Evolutionary conservation across 2,329 filamentous ascomycete genomes (phyloP).

Genomic region (Neobulgaria alba): DNA sequence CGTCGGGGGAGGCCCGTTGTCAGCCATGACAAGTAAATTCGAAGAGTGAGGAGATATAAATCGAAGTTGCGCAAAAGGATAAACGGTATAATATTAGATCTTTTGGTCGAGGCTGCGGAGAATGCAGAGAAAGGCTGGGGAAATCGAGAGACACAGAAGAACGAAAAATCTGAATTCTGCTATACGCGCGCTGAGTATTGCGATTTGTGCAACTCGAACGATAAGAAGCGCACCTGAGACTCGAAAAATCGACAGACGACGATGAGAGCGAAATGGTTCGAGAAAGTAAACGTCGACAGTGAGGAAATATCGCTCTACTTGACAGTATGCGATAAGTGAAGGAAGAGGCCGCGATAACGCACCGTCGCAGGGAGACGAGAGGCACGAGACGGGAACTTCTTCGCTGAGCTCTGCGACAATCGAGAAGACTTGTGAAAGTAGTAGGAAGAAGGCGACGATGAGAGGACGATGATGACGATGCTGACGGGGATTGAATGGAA

Average conservation of each 20-base stretch:
- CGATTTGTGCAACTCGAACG: constrained; percentile 25
- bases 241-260: constrained; percentile 19
- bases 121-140: constrained; percentile 15
- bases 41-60: constrained; percentile 15
- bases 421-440: constrained; percentile 22
- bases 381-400: constrained; percentile 12
- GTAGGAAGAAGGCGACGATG: constrained; percentile 22
- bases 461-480: constrained; percentile 17
- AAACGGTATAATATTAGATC: constrained; percentile 18
- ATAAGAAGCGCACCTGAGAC: constrained; percentile 22
- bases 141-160: constrained; percentile 18
- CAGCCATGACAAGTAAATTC: constrained; percentile 56
- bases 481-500: constrained; percentile 19
- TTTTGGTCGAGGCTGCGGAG: constrained; percentile 12
- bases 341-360: constrained; percentile 21
- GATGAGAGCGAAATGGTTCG: constrained; percentile 23
- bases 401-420: constrained; percentile 17
- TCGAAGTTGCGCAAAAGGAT: constrained; percentile 12
- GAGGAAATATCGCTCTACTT: constrained; percentile 16
- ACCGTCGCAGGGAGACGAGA: constrained; percentile 16
- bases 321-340: constrained; percentile 17
- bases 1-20: constrained; percentile 56
- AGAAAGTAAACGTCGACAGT: constrained; percentile 21
- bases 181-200: constrained; percentile 17
- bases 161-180: constrained; percentile 15